These are phyloP conservation scores for Marsdenia floribunda DNA, from an alignment of 257 asterid species.

Conservation along the genomic window DNA sequence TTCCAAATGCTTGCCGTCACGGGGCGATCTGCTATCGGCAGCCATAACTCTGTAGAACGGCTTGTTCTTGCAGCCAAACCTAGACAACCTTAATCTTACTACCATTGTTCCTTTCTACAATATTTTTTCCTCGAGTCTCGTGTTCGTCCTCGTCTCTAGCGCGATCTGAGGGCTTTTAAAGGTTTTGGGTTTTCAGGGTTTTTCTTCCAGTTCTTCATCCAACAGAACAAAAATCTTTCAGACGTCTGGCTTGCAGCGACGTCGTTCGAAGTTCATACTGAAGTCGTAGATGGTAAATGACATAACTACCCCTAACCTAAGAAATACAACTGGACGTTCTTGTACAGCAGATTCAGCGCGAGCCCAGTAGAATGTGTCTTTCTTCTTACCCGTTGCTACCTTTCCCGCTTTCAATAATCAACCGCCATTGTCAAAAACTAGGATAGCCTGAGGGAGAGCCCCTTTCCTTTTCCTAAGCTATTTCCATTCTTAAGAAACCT, in stretches of 20 bases:
- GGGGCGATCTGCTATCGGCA: conserved; percentile 90
- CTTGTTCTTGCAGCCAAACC: conserved; percentile 77
- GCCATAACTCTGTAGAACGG: conserved; percentile 96
- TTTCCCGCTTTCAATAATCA: no score
- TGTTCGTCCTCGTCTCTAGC: not conserved
- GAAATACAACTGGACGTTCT: no score
- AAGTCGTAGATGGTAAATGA: no score
- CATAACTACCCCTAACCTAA: no score
- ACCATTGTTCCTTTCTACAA: conserved; percentile 40
- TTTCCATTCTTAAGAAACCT: not conserved
- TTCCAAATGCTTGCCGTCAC: conserved; percentile 98
- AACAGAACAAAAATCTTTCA: not conserved
- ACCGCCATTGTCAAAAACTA: no score
- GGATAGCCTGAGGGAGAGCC: no score
- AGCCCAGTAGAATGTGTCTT: no score
- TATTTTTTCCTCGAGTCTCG: not conserved
- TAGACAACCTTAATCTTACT: conserved; percentile 66
- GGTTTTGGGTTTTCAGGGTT: not conserved
- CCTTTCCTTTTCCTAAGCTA: no score
- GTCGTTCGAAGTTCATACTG: not conserved
- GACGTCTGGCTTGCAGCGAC: not conserved
- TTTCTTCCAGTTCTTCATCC: not conserved
- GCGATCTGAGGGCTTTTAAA: not conserved
- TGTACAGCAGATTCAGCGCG: no score
- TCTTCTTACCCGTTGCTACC: no score